phyloP scores from a whole-genome alignment of 1,284 basidiomycete genomes.

The Pterulicium gracile region DNA sequence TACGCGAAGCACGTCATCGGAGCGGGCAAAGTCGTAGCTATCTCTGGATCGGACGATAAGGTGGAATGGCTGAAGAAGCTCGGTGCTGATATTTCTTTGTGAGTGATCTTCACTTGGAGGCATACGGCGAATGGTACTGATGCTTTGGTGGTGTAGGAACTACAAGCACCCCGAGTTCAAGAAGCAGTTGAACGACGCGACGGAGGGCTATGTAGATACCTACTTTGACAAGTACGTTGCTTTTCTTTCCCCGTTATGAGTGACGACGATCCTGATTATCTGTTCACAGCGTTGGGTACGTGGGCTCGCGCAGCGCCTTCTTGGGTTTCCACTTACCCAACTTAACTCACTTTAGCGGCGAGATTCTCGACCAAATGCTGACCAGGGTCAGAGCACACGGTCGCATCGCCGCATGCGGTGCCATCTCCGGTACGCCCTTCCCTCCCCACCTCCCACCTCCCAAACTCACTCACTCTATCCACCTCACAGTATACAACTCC shows the following conservation, averaged over 20 bases:
- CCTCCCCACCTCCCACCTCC: too few species aligned
- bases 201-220: not conserved
- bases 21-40: conserved; percentile 30
- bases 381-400: not conserved
- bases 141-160: too few species aligned
- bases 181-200: not conserved
- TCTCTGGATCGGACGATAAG: conserved; percentile 34
- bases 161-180: not conserved
- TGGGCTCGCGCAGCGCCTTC: too few species aligned
- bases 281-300: not conserved
- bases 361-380: not conserved
- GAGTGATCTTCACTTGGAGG: too few species aligned
- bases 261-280: not conserved
- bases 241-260: not conserved
- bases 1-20: conserved; percentile 26
- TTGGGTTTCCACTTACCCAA: not conserved
- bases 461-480: too few species aligned
- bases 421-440: not conserved
- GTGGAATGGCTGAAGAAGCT: conserved; percentile 30
- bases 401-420: not conserved
- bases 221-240: not conserved
- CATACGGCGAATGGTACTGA: too few species aligned
- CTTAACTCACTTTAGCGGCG: not conserved
- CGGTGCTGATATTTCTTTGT: conserved; percentile 30
- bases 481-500: not conserved